phyloP scores from a whole-genome alignment of 345 rosid species.

The Brassica rapa region DNA sequence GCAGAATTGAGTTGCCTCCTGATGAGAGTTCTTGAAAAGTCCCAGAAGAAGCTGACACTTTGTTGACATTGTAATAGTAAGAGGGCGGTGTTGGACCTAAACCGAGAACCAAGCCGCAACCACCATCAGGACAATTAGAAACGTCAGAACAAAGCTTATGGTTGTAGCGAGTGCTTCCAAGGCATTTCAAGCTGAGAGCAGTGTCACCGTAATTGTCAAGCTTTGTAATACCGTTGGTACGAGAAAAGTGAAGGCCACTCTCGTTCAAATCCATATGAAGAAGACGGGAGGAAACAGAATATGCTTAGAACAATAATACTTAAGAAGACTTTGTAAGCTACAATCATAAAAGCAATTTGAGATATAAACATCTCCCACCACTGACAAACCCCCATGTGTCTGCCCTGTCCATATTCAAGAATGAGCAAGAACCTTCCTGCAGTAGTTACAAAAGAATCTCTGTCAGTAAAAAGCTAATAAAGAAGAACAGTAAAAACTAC shows the following conservation, averaged over 20 bases:
- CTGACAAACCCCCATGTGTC: constrained; percentile 95
- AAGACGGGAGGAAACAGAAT: constrained; percentile 16
- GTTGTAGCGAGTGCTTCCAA: constrained; percentile 51
- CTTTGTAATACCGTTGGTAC: constrained; percentile 44
- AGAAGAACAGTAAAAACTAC: neutral
- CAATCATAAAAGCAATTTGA: constrained; percentile 42
- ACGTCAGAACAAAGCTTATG: constrained; percentile 48
- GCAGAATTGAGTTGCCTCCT: constrained; percentile 59
- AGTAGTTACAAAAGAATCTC: neutral
- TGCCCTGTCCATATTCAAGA: constrained; percentile 70
- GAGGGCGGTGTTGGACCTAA: constrained; percentile 81
- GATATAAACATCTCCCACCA: constrained; percentile 54
- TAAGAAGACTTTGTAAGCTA: constrained; percentile 31
- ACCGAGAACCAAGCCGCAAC: constrained; percentile 87
- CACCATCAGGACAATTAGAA: constrained; percentile 59
- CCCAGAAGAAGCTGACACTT: constrained; percentile 43
- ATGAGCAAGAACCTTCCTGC: constrained; percentile 23
- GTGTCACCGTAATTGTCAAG: constrained; percentile 66
- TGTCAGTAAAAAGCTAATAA: constrained; percentile 18
- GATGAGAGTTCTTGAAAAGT: constrained; percentile 46
- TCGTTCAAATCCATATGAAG: constrained; percentile 67
- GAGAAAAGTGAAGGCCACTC: constrained; percentile 46
- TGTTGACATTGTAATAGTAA: constrained; percentile 46
- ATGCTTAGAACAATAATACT: constrained; percentile 25
- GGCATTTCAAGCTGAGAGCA: constrained; percentile 63